Percentiles rank a stretch among this genome's conserved stretches.
These are phyloP conservation scores for Pythium aristosporum DNA, from an alignment of 352 stramenopile species.

Conservation along the genomic window DNA sequence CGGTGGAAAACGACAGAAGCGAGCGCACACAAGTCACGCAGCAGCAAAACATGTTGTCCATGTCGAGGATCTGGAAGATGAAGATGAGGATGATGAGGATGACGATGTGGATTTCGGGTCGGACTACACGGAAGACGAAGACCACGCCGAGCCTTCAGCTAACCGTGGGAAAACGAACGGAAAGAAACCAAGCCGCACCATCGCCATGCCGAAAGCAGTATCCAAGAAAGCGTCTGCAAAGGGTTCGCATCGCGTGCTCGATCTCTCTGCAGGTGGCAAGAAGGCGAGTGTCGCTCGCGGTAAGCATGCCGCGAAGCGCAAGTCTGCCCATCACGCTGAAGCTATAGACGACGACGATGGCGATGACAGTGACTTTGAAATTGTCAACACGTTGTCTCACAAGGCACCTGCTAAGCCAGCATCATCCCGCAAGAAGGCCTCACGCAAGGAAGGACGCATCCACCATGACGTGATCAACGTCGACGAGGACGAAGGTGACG, in stretches of 20 bases:
- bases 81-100: conserved; percentile 12
- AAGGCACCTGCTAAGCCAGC: conserved; percentile 8
- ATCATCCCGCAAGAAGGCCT: conserved; percentile 17
- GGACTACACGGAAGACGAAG: conserved; percentile 19
- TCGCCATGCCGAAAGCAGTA: background rate
- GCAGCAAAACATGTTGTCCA: conserved; percentile 4
- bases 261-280: conserved; percentile 11
- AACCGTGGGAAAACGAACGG: background rate
- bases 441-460: conserved; percentile 23
- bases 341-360: conserved; percentile 17
- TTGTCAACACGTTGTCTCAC: conserved; percentile 2
- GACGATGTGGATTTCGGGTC: conserved; percentile 5
- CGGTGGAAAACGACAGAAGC: conserved; percentile 17
- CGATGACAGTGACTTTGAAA: conserved; percentile 20
- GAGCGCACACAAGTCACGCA: background rate
- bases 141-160: background rate
- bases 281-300: background rate
- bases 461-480: conserved; percentile 17
- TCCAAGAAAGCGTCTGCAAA: conserved; percentile 10
- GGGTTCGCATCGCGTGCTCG: background rate
- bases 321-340: background rate
- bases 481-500: conserved; percentile 18
- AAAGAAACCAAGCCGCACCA: background rate
- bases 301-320: background rate
- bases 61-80: background rate